Evolutionary conservation across 257 asterid species (phyloP).

Genomic region (Oldenlandia corymbosa): DNA sequence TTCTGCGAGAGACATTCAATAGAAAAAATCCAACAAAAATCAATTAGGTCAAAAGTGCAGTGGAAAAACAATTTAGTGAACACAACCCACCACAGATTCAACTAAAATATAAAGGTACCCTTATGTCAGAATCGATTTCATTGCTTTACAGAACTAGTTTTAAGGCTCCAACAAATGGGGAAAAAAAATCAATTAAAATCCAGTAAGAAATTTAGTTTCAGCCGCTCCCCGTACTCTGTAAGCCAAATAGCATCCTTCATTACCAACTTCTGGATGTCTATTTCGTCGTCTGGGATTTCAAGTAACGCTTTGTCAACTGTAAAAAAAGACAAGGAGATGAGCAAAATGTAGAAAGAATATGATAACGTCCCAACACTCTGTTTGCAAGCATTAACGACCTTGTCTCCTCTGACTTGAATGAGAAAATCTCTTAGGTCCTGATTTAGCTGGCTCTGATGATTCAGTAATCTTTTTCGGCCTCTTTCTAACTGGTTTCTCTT

Average conservation of each 20-base stretch:
- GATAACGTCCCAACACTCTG: slow-evolving; percentile 14
- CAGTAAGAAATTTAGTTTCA: slow-evolving; percentile 12
- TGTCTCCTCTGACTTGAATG: slow-evolving; percentile 67
- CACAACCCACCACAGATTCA: too few species aligned
- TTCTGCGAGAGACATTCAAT: slow-evolving; percentile 45
- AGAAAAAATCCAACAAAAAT: slow-evolving; percentile 14
- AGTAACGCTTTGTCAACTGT: slow-evolving; percentile 69
- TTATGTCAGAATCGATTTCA: not conserved
- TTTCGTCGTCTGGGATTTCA: slow-evolving; percentile 70
- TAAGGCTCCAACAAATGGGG: not conserved
- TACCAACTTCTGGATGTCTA: slow-evolving; percentile 54
- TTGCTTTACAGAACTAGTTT: not conserved
- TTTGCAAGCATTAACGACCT: slow-evolving; percentile 33
- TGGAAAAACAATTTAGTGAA: not conserved
- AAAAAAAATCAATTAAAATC: not conserved
- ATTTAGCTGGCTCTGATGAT: slow-evolving; percentile 33
- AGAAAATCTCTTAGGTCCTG: slow-evolving; percentile 63
- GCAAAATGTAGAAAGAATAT: slow-evolving; percentile 9
- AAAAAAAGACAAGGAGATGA: slow-evolving; percentile 19
- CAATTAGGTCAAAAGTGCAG: slow-evolving; percentile 2
- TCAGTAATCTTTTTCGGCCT: slow-evolving; percentile 50
- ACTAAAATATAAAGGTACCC: too few species aligned
- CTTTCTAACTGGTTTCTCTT: slow-evolving; percentile 52
- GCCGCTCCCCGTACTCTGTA: slow-evolving; percentile 71
- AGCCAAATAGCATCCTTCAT: slow-evolving; percentile 71